Evolutionary conservation across 2,329 filamentous ascomycete species (phyloP).

Genomic region (Tolypocladium tropicale): DNA sequence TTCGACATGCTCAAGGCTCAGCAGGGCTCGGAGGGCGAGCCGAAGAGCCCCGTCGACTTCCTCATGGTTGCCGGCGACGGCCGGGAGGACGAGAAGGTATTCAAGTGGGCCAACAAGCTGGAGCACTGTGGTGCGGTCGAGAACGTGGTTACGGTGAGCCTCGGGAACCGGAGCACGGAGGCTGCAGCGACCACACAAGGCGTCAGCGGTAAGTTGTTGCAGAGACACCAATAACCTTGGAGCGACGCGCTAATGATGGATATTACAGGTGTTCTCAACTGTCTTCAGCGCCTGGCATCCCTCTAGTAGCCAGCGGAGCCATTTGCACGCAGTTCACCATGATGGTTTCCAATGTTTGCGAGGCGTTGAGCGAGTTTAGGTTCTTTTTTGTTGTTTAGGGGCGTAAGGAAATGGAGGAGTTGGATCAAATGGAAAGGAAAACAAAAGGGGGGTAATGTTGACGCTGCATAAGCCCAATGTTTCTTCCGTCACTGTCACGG

Average conservation of each 20-base stretch:
- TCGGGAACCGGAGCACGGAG: constrained; percentile 81
- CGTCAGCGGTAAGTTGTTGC: constrained; percentile 62
- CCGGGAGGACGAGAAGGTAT: constrained; percentile 87
- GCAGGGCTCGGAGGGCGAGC: constrained; percentile 15
- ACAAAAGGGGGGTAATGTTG: neutral
- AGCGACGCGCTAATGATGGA: neutral
- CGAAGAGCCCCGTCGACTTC: constrained; percentile 58
- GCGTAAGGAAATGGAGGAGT: neutral
- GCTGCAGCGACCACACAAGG: constrained; percentile 78
- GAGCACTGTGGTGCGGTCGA: constrained; percentile 46
- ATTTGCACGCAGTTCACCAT: neutral
- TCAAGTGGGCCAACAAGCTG: constrained; percentile 84
- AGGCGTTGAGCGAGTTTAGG: constrained; percentile 3
- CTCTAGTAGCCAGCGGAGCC: constrained; percentile 9
- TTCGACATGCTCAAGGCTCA: constrained; percentile 46
- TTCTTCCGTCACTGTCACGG: neutral
- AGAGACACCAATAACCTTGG: neutral
- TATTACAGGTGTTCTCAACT: constrained; percentile 27
- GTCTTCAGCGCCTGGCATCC: constrained; percentile 30
- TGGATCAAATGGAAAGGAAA: neutral
- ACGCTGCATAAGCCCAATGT: neutral
- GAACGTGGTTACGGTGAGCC: constrained; percentile 73
- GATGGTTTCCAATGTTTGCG: neutral
- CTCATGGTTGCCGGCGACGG: constrained; percentile 84
- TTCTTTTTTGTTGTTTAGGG: neutral